These are phyloP conservation scores for Murraya koenigii DNA, from an alignment of 345 rosid species.

Conservation along the genomic window DNA sequence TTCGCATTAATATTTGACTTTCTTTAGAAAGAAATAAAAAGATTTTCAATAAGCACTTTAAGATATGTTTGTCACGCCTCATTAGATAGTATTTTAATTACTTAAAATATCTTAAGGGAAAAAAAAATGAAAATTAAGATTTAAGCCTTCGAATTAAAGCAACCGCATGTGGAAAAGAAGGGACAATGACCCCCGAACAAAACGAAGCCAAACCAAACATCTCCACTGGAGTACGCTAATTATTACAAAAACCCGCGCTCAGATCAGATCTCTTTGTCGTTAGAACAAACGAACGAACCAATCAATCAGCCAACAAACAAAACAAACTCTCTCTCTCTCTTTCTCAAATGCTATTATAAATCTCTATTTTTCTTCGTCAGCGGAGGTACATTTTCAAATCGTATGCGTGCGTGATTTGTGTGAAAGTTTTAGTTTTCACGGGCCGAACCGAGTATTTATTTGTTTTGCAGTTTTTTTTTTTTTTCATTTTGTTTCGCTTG, in stretches of 20 bases:
- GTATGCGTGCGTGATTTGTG: background rate
- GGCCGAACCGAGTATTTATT: background rate
- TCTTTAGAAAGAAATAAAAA: too few relatives aligned
- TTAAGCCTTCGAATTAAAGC: background rate
- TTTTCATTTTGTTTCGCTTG: background rate
- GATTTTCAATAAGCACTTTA: too few relatives aligned
- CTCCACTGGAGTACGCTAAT: background rate
- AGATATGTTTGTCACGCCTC: too few relatives aligned
- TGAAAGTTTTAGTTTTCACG: background rate
- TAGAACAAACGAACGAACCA: background rate
- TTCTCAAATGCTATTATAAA: background rate
- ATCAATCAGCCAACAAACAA: too few relatives aligned
- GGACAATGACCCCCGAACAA: background rate
- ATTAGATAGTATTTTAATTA: background rate
- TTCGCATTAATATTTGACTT: too few relatives aligned
- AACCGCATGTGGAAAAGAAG: background rate
- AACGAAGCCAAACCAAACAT: background rate
- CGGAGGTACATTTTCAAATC: background rate
- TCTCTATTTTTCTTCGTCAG: background rate
- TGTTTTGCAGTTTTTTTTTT: background rate
- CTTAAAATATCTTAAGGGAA: too few relatives aligned
- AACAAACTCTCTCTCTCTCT: background rate
- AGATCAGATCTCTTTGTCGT: background rate
- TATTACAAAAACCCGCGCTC: background rate
- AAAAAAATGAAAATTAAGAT: too few relatives aligned